A percentile compares a stretch with the other conserved stretches of the same genome.
Conservation (phyloP, 441 rosid species). For the Populus hybrid region DNA sequence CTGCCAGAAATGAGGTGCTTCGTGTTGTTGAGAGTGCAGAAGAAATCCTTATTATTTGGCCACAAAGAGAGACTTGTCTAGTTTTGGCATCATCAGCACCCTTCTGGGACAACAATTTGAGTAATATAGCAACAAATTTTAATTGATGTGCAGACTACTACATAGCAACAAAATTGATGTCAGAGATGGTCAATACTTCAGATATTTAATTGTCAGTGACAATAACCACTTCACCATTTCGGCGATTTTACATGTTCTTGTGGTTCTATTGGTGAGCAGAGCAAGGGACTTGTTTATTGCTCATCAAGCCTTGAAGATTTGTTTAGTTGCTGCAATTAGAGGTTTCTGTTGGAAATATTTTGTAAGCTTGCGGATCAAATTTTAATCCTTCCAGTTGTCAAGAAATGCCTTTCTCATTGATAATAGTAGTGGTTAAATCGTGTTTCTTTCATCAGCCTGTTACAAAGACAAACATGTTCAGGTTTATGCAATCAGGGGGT, state of each 20-base stretch:
- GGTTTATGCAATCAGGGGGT: conserved; percentile 80
- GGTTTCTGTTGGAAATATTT: conserved; percentile 67
- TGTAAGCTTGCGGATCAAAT: conserved; percentile 89
- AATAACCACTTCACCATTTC: conserved; percentile 71
- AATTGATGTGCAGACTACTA: conserved; percentile 65
- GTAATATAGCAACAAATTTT: conserved; percentile 49
- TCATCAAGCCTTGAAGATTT: conserved; percentile 78
- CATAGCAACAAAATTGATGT: conserved; percentile 48
- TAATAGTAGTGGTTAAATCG: neutral
- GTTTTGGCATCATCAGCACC: conserved; percentile 60
- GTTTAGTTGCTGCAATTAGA: conserved; percentile 72
- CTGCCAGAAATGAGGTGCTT: conserved; percentile 57
- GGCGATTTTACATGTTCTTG: conserved; percentile 65
- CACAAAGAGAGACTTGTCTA: conserved; percentile 78
- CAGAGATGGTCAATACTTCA: conserved; percentile 41
- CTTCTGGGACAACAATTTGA: conserved; percentile 61
- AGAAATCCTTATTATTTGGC: conserved; percentile 43
- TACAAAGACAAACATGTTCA: conserved; percentile 69
- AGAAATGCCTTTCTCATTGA: neutral
- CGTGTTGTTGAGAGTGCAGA: conserved; percentile 72
- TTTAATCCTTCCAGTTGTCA: conserved; percentile 33
- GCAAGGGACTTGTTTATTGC: conserved; percentile 30
- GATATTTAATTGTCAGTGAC: conserved; percentile 69
- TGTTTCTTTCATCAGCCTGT: neutral
- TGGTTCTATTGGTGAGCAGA: conserved; percentile 54